Conservation (phyloP, 2,329 filamentous ascomycete genomes). For the Neospermospora avenae region DNA sequence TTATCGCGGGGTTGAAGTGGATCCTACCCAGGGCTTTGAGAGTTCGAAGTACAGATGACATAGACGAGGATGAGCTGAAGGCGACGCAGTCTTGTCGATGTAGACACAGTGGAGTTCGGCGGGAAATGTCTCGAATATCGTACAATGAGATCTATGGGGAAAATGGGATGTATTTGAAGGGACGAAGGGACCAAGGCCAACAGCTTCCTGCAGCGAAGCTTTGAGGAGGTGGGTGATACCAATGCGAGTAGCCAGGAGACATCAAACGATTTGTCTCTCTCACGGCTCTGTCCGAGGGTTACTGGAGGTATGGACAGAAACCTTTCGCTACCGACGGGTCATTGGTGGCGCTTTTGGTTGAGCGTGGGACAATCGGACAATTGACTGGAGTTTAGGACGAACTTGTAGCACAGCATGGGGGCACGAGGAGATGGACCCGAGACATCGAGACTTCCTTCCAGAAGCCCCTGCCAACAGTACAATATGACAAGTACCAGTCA, state of each 20-base stretch:
- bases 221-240: neutral
- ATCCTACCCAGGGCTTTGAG: neutral
- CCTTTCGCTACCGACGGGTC: neutral
- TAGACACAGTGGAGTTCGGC: neutral
- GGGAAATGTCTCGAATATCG: neutral
- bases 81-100: neutral
- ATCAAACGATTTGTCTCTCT: constrained; percentile 14
- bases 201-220: too few species aligned
- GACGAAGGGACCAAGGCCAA: neutral
- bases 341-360: constrained; percentile 1
- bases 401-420: neutral
- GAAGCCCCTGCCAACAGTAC: neutral
- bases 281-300: constrained; percentile 20
- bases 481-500: neutral
- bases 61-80: neutral
- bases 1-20: neutral
- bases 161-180: constrained; percentile 14
- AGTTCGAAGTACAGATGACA: neutral
- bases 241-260: constrained; percentile 2
- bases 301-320: neutral
- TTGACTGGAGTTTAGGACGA: neutral
- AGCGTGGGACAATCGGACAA: neutral
- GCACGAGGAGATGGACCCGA: constrained; percentile 1
- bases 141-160: neutral
- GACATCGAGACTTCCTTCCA: constrained; percentile 6